These are phyloP conservation scores for Podaxis rugospora DNA, from an alignment of 768 basidiomycete genomes.

Conservation along the genomic window DNA sequence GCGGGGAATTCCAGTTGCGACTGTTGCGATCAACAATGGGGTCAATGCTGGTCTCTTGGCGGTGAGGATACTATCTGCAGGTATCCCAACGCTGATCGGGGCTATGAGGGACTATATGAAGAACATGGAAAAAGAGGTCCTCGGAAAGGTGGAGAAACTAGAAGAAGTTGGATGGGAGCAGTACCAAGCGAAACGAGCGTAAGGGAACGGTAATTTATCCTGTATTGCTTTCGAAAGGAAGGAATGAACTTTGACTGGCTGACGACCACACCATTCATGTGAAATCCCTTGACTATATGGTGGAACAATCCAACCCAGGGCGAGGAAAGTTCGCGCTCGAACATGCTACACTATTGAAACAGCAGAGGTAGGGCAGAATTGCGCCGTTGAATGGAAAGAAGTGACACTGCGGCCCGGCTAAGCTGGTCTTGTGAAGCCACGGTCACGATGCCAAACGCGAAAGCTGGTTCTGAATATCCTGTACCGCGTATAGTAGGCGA, in stretches of 20 bases:
- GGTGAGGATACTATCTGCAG: conserved; percentile 79
- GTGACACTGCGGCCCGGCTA: neutral
- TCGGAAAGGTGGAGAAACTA: conserved; percentile 72
- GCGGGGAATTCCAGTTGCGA: conserved; percentile 96
- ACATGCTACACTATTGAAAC: neutral
- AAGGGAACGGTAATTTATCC: neutral
- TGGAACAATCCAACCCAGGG: neutral
- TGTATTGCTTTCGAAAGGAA: neutral
- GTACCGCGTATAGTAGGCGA: neutral
- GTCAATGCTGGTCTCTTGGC: conserved; percentile 92
- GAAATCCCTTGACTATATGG: neutral
- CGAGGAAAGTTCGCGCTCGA: neutral
- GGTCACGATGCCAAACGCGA: neutral
- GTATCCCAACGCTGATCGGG: conserved; percentile 58
- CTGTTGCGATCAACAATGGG: conserved; percentile 94
- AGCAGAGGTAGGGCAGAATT: neutral
- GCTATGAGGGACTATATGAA: conserved; percentile 76
- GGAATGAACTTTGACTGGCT: neutral
- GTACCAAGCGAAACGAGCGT: conserved; percentile 47
- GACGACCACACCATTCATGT: no score
- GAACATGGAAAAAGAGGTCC: conserved; percentile 67
- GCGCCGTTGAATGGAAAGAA: neutral
- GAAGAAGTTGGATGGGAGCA: conserved; percentile 82
- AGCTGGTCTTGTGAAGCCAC: conserved; percentile 1
- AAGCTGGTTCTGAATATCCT: neutral